These are phyloP conservation scores for Fragaria vesca DNA, from an alignment of 306 rosid species.

Conservation along the genomic window DNA sequence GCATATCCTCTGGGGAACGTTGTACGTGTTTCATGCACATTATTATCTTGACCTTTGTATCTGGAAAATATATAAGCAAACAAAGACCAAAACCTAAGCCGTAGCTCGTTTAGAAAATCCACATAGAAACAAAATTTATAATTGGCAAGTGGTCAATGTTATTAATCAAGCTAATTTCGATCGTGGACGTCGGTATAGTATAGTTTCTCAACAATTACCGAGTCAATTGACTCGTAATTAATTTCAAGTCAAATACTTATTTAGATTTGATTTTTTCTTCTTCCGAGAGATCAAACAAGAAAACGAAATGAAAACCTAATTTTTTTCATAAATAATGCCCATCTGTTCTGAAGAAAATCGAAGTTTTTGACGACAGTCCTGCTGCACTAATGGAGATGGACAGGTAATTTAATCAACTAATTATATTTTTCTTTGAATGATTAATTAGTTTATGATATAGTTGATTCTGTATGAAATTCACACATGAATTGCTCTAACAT, in stretches of 20 bases:
- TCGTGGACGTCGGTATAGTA: neutral
- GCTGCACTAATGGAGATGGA: too few species aligned
- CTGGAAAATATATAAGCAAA: neutral
- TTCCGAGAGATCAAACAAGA: too few species aligned
- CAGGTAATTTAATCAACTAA: too few species aligned
- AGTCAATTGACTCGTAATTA: neutral
- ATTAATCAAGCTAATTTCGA: neutral
- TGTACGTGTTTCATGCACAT: constrained; percentile 13
- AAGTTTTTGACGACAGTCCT: too few species aligned
- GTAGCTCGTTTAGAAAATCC: neutral
- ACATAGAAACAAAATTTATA: neutral
- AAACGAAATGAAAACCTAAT: too few species aligned
- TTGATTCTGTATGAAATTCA: too few species aligned
- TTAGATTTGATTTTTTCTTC: neutral
- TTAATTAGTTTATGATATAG: too few species aligned
- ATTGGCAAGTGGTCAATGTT: neutral
- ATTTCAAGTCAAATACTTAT: constrained; percentile 4
- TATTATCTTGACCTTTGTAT: neutral
- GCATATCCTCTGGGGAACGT: neutral
- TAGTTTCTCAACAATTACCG: neutral
- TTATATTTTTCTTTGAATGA: too few species aligned
- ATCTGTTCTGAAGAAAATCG: too few species aligned
- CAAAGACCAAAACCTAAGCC: constrained; percentile 11
- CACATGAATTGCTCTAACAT: too few species aligned
- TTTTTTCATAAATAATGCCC: too few species aligned